Evolutionary conservation across 1,284 basidiomycete genomes (phyloP).

Genomic region (Fistulinella cinereoalba): DNA sequence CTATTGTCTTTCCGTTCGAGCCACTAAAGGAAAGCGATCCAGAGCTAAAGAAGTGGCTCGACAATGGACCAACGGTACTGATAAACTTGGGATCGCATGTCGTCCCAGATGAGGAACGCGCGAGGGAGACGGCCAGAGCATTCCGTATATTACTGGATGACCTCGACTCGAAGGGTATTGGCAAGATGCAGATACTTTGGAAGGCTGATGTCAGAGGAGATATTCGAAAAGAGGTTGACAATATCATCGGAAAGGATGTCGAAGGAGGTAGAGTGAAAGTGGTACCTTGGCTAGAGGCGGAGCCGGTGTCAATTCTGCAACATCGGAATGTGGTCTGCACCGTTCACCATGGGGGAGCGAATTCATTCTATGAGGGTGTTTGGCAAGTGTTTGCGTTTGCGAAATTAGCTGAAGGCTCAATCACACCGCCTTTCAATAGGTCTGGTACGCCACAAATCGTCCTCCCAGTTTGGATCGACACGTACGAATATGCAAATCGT

Average conservation of each 20-base stretch:
- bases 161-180: not conserved
- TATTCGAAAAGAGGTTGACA: not conserved
- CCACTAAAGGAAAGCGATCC: conserved; percentile 1
- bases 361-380: conserved; percentile 16
- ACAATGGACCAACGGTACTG: conserved; percentile 1
- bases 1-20: not conserved
- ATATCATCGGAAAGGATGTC: not conserved
- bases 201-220: not conserved
- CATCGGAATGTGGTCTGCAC: conserved; percentile 14
- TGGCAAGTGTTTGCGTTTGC: conserved; percentile 6
- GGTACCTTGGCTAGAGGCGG: conserved; percentile 10
- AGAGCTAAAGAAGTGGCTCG: not conserved
- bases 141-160: not conserved
- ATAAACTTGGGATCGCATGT: conserved; percentile 3
- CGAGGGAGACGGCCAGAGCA: not conserved
- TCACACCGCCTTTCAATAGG: too few species aligned
- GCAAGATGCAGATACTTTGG: conserved; percentile 3
- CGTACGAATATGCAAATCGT: conserved; percentile 11
- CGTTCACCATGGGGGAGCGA: conserved; percentile 17
- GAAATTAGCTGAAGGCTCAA: not conserved
- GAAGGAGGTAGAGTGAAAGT: not conserved
- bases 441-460: conserved; percentile 11
- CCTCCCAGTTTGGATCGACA: conserved; percentile 18
- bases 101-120: not conserved
- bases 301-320: conserved; percentile 13